Percentiles rank a stretch among this genome's conserved stretches.
phyloP scores from a whole-genome alignment of 78 protist genomes.

The Dictyostelium brefeldianum region DNA sequence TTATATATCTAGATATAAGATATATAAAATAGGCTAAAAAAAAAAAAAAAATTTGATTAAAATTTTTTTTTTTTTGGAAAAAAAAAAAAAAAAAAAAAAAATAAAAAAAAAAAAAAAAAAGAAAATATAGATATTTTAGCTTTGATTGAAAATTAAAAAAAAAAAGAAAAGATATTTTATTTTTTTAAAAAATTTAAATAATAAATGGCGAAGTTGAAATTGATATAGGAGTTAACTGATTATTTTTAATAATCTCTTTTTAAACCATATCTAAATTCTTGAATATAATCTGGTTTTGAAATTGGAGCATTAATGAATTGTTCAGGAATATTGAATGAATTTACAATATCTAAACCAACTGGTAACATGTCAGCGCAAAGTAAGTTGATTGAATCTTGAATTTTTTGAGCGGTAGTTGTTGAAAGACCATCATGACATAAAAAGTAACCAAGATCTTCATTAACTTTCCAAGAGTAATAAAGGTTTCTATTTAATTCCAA shows the following conservation, averaged over 20 bases:
- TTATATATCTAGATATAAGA: too few species aligned
- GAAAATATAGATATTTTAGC: too few species aligned
- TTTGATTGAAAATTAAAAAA: too few species aligned
- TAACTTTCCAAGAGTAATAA: constrained; percentile 46
- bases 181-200: too few species aligned
- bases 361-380: constrained; percentile 72
- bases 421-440: constrained; percentile 65
- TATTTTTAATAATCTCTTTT: constrained; percentile 41
- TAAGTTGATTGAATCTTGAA: constrained; percentile 39
- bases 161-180: too few species aligned
- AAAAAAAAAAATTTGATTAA: too few species aligned
- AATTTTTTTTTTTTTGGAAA: too few species aligned
- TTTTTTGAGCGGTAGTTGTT: constrained; percentile 2
- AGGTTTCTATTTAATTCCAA: constrained; percentile 66
- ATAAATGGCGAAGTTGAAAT: too few species aligned
- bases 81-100: too few species aligned
- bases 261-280: constrained; percentile 75
- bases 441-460: constrained; percentile 67
- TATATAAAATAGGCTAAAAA: too few species aligned
- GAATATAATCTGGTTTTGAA: constrained; percentile 58
- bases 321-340: constrained; percentile 67
- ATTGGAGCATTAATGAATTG: constrained; percentile 78
- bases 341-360: constrained; percentile 67
- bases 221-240: background rate
- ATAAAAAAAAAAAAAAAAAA: too few species aligned